Base-by-base conservation (phyloP, 495 filamentous ascomycete genomes). In the Penicillium coffeae region DNA sequence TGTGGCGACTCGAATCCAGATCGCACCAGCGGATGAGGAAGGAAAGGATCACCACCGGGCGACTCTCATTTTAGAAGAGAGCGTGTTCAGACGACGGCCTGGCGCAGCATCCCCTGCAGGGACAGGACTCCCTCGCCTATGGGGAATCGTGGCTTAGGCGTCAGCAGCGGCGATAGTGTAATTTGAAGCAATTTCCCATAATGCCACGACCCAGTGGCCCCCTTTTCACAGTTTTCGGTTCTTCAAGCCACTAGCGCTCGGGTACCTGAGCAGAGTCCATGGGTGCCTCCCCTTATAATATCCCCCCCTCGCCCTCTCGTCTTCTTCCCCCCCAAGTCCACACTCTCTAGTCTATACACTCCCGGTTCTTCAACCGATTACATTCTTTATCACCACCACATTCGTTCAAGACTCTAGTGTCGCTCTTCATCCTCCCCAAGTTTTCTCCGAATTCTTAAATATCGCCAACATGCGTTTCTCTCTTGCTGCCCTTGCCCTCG, bases 391-490 rank as follows among this genome's bases (percentile, higher is more conserved):
- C 41, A 44, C 47, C 52, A 52, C 62, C 56, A 60, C 53, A 64
- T 51, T 59, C 50, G 58, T 37, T 41, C 42, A 34, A 35, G 44
- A 45, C 20, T 27, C 19, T 21, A 15, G 18, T n/a, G 5, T 37
- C n/a, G 36, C 48, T 43, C 39, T 51, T 56, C 45, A 42, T n/a
- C n/a, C n/a, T n/a, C 51, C 45, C 50, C 35, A 20, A 53, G 42
- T 55, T 58, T 60, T 52, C 51, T 44, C 52, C 48, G 57, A 48
- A 56, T 25, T 35, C 30, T 32, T 54, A 55, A 27, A 52, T 45
- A 58, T 47, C 33, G 40, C 81, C 85, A 91, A 86, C 68, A 95
- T 95, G 90, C 88, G 88, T 85, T 89, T 87, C 86, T 77, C 86
- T 80, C 84, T 85, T 82, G 75, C 85, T 67, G 75, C 81, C 68